Conservation (phyloP, 495 filamentous ascomycete species). For the Aspergillus biplanus region DNA sequence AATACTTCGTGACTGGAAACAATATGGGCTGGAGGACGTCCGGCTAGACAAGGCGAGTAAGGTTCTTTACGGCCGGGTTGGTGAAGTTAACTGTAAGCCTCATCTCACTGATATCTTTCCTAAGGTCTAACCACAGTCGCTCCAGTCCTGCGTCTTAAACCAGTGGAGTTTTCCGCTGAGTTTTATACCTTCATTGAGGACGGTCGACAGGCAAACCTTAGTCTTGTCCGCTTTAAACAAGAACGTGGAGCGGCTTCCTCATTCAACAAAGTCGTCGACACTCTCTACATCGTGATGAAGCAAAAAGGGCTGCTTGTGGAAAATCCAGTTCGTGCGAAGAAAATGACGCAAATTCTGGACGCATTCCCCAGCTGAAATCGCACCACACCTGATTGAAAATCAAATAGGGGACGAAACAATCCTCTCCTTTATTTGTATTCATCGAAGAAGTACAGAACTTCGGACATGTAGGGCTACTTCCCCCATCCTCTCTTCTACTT, state of each 20-base stretch:
- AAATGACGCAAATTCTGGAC: constrained; percentile 57
- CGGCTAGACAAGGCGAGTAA: constrained; percentile 72
- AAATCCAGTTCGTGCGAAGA: constrained; percentile 61
- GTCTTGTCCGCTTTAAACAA: constrained; percentile 83
- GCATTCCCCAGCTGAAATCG: constrained; percentile 25
- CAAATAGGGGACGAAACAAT: too few species aligned
- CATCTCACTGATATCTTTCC: constrained; percentile 5
- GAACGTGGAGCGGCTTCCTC: constrained; percentile 84
- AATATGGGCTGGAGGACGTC: constrained; percentile 77
- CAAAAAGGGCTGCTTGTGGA: constrained; percentile 66
- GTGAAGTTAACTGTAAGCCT: constrained; percentile 72
- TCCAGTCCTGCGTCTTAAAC: constrained; percentile 72
- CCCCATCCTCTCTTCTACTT: neutral
- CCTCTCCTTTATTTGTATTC: too few species aligned
- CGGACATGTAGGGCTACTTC: neutral
- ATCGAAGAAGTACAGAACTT: too few species aligned
- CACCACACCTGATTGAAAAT: neutral
- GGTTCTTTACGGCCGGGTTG: constrained; percentile 76
- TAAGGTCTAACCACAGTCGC: neutral
- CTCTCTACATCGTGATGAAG: constrained; percentile 63
- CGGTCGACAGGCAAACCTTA: constrained; percentile 66
- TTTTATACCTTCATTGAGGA: constrained; percentile 85
- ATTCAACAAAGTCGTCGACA: constrained; percentile 81
- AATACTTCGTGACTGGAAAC: constrained; percentile 76
- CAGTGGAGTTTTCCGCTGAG: constrained; percentile 78